Evolutionary conservation across 805 yeast genomes (phyloP), one percentile per base, ranked within the genome.

Genomic region (Metschnikowia corniflorae): DNA sequence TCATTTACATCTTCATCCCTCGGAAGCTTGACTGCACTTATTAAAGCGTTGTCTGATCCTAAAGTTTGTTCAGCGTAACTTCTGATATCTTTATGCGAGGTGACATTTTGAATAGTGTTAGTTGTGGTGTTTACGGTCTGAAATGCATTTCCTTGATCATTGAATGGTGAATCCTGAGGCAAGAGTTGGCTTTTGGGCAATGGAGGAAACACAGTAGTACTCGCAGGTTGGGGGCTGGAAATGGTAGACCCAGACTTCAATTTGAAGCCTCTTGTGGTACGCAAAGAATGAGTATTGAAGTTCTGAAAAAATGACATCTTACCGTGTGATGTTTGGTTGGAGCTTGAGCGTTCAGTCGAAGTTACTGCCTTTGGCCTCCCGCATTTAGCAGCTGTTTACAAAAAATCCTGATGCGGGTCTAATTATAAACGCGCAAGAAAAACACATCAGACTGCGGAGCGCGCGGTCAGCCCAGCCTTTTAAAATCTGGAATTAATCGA

Each of bases 61-160:
- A 93, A 69, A 0, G 98, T 91, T 29, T 94, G 88, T 57, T 91
- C 97, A 0, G 96, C 98, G 53, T 88, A 87, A 53, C 72, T 80
- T 42, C 95, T 76, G 39, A 93, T 77, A 53, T 85, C 93, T 51
- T 71, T 78, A 54, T 85, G 95, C 5, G 70, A 57, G 2, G 70
- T 60, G n/a, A 66, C 70, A 16, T 59, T 54, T 35, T 65, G 69
- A 12, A 54, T 54, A 9, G 35, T 31, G 27, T 37, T 42, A 29
- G 40, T 37, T 17, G 52, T 48, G 24, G 50, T 40, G 43, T 55
- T 57, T 21, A 60, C 57, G 13, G 68, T 60, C 32, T 59, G 67
- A 35, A 55, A 60, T 9, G 36, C 26, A 19, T 31, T 29, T 27
- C 27, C 29, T 19, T 19, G 31, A 13, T 37, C 40, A 20, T 36